phyloP scores from a whole-genome alignment of 257 asterid species.

The Leptodermis oblonga region DNA sequence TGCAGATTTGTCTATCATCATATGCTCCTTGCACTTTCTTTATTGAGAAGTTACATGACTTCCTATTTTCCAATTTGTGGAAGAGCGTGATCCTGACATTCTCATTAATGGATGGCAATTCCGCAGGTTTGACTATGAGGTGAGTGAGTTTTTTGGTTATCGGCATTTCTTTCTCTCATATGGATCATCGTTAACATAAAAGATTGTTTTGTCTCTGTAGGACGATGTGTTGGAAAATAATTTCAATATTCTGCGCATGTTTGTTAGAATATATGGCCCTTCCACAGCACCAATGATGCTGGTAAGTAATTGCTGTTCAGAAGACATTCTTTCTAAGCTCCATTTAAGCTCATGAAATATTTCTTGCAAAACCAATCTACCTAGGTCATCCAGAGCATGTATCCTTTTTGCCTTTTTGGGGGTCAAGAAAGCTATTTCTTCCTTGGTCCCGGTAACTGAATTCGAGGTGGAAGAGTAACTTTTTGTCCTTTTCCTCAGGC shows the following conservation, averaged over 20 bases:
- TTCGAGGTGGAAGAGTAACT: background rate
- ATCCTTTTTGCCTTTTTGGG: background rate
- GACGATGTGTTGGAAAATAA: constrained; percentile 72
- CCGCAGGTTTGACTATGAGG: constrained; percentile 93
- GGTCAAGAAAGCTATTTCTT: background rate
- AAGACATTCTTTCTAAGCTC: background rate
- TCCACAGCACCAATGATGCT: constrained; percentile 70
- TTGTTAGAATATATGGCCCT: constrained; percentile 67
- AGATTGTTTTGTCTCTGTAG: constrained; percentile 29
- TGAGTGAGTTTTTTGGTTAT: constrained; percentile 24
- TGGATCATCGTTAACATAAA: constrained; percentile 7
- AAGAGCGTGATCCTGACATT: constrained; percentile 26
- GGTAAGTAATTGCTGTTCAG: constrained; percentile 42
- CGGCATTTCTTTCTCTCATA: background rate
- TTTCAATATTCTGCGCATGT: constrained; percentile 90
- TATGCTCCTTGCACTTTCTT: background rate
- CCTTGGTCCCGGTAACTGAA: background rate
- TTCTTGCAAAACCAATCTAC: background rate
- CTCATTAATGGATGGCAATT: constrained; percentile 30
- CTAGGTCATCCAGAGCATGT: background rate
- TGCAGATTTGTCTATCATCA: background rate
- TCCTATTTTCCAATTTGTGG: constrained; percentile 32
- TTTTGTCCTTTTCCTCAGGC: constrained; percentile 38
- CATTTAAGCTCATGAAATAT: background rate
- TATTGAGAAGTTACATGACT: constrained; percentile 6